Evolutionary conservation across 73 alveolate genomes (phyloP), one percentile per base, ranked within the genome.

Genomic region (Uronychia binucleata): DNA sequence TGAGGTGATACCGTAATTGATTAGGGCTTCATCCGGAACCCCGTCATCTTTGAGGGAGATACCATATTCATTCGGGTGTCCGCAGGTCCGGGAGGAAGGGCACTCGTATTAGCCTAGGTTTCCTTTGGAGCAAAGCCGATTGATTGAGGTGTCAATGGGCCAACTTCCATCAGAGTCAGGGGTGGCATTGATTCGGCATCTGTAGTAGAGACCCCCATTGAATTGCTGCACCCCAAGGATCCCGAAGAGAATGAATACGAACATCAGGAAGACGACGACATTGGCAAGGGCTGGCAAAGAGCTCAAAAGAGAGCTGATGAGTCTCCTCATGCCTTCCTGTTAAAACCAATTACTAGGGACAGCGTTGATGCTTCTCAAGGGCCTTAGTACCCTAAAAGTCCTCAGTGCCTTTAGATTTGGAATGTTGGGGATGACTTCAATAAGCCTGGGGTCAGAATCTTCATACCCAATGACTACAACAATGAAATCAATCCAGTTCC

Each of bases 401-500:
- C 92, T 86, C 31, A 86, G 27, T 5, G 79, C 88, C 19, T 46
- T 46, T 31, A 85, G 30, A 86, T 89, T 89, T 31, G 34, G 57
- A 11, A 89, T 60, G 33, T 33, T 28, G 5, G 93, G 93, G 25
- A 89, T 28, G 59, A 27, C 93, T 59, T n/a, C n/a, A n/a, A n/a
- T n/a, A n/a, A n/a, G n/a, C n/a, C n/a, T n/a, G n/a, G n/a, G n/a
- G n/a, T n/a, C n/a, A n/a, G n/a, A n/a, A n/a, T n/a, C n/a, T n/a
- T n/a, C n/a, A n/a, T 27, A n/a, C n/a, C n/a, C n/a, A 29, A 80
- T 78, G n/a, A 89, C 33, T 0, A 89, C 93, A n/a, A 85, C 93
- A 26, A 89, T 59, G 75, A 89, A 89, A 75, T 89, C 95, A n/a
- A 89, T 30, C 90, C 92, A 89, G 83, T 89, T 89, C 92, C 95